phyloP scores from a whole-genome alignment of 148 eudicot genomes.

The Rhododendron ovatum region DNA sequence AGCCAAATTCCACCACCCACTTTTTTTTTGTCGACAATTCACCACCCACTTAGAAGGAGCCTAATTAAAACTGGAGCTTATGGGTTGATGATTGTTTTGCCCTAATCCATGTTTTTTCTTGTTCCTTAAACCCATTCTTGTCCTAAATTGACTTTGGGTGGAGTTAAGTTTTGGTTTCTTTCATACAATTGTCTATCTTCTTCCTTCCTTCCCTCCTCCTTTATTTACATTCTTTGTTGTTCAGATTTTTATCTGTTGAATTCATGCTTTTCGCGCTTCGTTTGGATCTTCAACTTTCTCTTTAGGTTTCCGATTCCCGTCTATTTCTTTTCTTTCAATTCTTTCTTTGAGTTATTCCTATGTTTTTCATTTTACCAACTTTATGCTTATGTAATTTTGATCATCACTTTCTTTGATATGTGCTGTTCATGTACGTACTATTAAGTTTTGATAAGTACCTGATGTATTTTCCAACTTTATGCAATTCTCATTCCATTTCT shows the following conservation, averaged over 20 bases:
- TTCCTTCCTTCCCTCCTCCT: not conserved
- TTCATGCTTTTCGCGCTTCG: not conserved
- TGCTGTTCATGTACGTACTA: not conserved
- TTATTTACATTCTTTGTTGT: not conserved
- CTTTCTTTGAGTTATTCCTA: slow-evolving; percentile 1
- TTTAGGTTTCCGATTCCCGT: not conserved
- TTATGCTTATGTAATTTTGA: not conserved
- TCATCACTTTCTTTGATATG: not conserved
- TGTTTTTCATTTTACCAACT: not conserved
- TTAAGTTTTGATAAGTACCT: not conserved
- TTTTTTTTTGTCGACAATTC: no score
- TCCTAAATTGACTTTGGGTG: not conserved
- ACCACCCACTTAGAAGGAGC: no score
- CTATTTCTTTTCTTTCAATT: not conserved
- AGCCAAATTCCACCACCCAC: no score
- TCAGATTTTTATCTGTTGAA: not conserved
- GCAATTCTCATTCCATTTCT: not conserved
- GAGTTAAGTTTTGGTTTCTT: not conserved
- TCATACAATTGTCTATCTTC: not conserved
- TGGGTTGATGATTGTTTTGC: not conserved
- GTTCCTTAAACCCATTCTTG: no score
- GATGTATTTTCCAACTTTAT: not conserved
- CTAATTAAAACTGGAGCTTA: no score
- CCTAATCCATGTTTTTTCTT: not conserved
- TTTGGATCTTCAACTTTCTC: slow-evolving; percentile 2